phyloP scores from a whole-genome alignment of 2,329 filamentous ascomycete species.

The Herpotrichia juniperi region DNA sequence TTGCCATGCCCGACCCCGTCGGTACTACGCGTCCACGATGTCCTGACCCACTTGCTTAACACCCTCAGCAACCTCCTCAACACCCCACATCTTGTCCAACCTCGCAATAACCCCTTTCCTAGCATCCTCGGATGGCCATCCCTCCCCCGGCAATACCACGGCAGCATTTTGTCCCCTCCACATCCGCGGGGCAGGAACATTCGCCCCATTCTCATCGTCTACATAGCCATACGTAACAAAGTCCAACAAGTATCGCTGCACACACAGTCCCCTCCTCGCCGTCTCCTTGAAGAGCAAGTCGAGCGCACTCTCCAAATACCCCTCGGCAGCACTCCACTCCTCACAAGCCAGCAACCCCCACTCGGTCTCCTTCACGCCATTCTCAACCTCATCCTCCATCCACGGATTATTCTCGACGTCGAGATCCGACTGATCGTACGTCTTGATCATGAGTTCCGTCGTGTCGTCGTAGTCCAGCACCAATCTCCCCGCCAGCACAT shows the following conservation, averaged over 20 bases:
- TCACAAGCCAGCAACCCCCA: slow-evolving; percentile 44
- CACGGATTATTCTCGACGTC: slow-evolving; percentile 22
- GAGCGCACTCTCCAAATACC: slow-evolving; percentile 54
- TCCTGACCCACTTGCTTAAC: too few relatives aligned
- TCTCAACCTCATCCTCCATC: slow-evolving; percentile 30
- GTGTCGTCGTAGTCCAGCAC: slow-evolving; percentile 48
- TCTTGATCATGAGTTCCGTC: slow-evolving; percentile 22
- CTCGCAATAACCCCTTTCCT: slow-evolving; percentile 4
- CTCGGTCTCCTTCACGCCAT: slow-evolving; percentile 32
- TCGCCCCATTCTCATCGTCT: slow-evolving; percentile 56
- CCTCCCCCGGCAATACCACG: slow-evolving; percentile 21
- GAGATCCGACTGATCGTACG: slow-evolving; percentile 26
- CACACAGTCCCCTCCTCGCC: slow-evolving; percentile 56
- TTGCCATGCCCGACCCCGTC: too few relatives aligned
- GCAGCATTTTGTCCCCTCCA: slow-evolving; percentile 58
- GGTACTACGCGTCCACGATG: too few relatives aligned
- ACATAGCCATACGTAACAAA: slow-evolving; percentile 70
- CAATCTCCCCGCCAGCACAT: slow-evolving; percentile 63
- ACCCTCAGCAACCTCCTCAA: too few relatives aligned
- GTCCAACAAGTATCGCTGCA: slow-evolving; percentile 61
- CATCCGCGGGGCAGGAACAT: slow-evolving; percentile 55
- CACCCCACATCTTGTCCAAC: slow-evolving; percentile 5
- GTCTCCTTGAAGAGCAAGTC: slow-evolving; percentile 57
- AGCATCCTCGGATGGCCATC: slow-evolving; percentile 11
- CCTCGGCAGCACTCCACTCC: slow-evolving; percentile 61